Conservation (phyloP, 768 basidiomycete species). For the Boletales sp. region DNA sequence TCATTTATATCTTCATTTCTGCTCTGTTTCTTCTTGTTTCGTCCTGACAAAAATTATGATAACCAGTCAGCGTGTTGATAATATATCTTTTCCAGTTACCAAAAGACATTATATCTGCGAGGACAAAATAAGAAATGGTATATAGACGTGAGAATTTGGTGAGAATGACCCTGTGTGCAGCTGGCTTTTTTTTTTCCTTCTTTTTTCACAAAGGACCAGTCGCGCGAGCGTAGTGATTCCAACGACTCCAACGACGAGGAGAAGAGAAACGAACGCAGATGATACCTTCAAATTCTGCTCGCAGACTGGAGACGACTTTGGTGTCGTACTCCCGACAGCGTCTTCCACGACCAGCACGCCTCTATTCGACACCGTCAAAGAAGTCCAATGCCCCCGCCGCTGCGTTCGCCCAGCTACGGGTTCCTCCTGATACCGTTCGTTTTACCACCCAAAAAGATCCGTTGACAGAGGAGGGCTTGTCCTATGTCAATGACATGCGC, state of each 20-base stretch:
- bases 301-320: conserved; percentile 36
- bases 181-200: not conserved
- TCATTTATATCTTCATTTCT: not conserved
- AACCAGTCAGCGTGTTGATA: not conserved
- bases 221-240: conserved; percentile 15
- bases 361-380: conserved; percentile 67
- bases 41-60: not conserved
- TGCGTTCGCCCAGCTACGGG: conserved; percentile 37
- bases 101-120: too few species aligned
- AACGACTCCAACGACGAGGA: conserved; percentile 1
- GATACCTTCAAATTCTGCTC: conserved; percentile 29
- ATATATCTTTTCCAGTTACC: too few species aligned
- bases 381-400: conserved; percentile 50
- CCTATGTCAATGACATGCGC: conserved; percentile 39
- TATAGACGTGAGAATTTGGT: too few species aligned
- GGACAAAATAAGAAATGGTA: too few species aligned
- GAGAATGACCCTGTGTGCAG: too few species aligned
- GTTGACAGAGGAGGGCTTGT: conserved; percentile 10
- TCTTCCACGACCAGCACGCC: conserved; percentile 65
- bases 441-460: conserved; percentile 27
- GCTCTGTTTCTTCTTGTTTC: not conserved
- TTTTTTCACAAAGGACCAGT: conserved; percentile 10
- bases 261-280: conserved; percentile 9
- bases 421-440: conserved; percentile 39
- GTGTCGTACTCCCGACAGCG: conserved; percentile 61